Base-by-base conservation (phyloP, 1,139 yeast species). In the Yamadazyma siamensis region DNA sequence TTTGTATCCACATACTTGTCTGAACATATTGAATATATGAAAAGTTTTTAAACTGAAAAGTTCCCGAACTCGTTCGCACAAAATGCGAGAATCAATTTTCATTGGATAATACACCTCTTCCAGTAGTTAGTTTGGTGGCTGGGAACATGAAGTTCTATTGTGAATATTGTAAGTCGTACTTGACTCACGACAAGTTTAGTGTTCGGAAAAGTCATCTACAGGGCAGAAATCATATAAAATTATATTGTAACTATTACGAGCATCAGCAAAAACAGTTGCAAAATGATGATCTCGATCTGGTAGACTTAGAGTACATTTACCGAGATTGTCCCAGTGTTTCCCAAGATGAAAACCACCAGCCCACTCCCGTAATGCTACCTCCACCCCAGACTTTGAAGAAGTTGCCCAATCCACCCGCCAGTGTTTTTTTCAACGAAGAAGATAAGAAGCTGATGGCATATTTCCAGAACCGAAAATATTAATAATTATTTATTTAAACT, bases 161-260 rank as follows among this genome's bases (percentile, higher is more conserved):
- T 59, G 94, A 84, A 48, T 88, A 87, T 52, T 88, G 96, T 54
- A 80, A 80, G 57, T 77, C 89, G 15, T 82, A 83, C 48, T 65
- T 88, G 38, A 88, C 96, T 2, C 96, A 88, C 52, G 96, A 87
- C 57, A 83, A 95, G 18, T 67, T 79, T 52, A 83, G 94, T 59
- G 96, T 88, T 32, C 64, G 96, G 26, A 80, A 83, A 49, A 80
- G 89, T 25, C 97, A 89, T 56, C 60, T 85, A 29, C 64, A 74
- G 29, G 97, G 97, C 10, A 76, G 77, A 47, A 81, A 84, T 52
- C 97, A 89, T 54, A 67, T 85, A 30, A 72, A 75, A 43, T 70
- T 75, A 36, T 86, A 84, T 37, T 78, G 88, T 36, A 84, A 82
- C 39, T 88, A 86, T 60, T 88, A 84, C 47, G 86, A 80, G 48